Conservation (phyloP, 1,284 basidiomycete genomes). For the Exsudoporus floridanus region DNA sequence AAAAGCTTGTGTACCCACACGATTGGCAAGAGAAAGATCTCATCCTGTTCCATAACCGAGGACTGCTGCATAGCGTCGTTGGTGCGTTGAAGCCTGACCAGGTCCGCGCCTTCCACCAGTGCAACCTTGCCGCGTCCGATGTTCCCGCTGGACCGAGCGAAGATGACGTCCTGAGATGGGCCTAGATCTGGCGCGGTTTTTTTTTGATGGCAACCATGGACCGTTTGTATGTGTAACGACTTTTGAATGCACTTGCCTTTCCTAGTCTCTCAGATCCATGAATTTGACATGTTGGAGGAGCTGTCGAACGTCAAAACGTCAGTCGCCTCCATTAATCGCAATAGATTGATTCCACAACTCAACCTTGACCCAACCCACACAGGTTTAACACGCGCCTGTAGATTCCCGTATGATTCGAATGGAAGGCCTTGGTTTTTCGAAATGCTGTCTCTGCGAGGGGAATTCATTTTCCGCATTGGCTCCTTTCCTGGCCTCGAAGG, state of each 20-base stretch:
- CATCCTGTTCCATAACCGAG: slow-evolving; percentile 71
- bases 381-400: slow-evolving; percentile 1
- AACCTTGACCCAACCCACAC: neutral
- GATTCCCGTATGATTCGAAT: slow-evolving; percentile 16
- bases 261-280: slow-evolving; percentile 6
- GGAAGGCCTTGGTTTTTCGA: slow-evolving; percentile 7
- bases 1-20: slow-evolving; percentile 55
- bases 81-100: slow-evolving; percentile 64
- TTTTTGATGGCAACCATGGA: slow-evolving; percentile 9
- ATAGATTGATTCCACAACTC: neutral
- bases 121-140: slow-evolving; percentile 64
- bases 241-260: slow-evolving; percentile 5
- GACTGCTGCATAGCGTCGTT: slow-evolving; percentile 68
- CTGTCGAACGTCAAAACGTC: neutral
- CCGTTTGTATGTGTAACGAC: slow-evolving; percentile 9
- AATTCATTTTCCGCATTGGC: slow-evolving; percentile 4
- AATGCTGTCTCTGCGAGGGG: neutral
- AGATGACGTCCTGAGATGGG: slow-evolving; percentile 47
- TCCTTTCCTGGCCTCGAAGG: neutral
- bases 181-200: slow-evolving; percentile 29
- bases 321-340: neutral
- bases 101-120: slow-evolving; percentile 64
- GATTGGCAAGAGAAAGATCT: slow-evolving; percentile 64
- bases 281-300: slow-evolving; percentile 4
- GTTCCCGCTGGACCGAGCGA: slow-evolving; percentile 52